Evolutionary conservation across 805 yeast species (phyloP).

Genomic region (Wickerhamiella qilinensis): DNA sequence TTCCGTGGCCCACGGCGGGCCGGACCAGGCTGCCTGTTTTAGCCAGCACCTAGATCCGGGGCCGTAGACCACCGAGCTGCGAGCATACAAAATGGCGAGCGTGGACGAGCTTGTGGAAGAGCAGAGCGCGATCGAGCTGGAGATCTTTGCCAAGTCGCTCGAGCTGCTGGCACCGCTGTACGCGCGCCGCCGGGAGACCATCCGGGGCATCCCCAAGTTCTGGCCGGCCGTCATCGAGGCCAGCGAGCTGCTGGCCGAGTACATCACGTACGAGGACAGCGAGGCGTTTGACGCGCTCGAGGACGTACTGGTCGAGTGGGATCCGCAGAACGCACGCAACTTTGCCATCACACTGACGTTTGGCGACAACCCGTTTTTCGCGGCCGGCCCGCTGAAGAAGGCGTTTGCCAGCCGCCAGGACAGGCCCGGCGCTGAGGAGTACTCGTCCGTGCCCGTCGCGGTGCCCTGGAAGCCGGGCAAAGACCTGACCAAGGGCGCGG

Average conservation of each 20-base stretch:
- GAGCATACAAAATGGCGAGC: background rate
- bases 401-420: slow-evolving; percentile 26
- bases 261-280: slow-evolving; percentile 58
- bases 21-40: too few species aligned
- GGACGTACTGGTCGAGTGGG: slow-evolving; percentile 42
- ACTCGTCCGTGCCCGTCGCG: slow-evolving; percentile 28
- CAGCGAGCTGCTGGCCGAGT: slow-evolving; percentile 64
- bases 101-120: slow-evolving; percentile 7
- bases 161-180: slow-evolving; percentile 39
- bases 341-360: slow-evolving; percentile 49
- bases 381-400: slow-evolving; percentile 46
- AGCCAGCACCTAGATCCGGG: background rate
- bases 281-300: slow-evolving; percentile 51
- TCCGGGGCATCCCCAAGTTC: slow-evolving; percentile 47
- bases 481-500: slow-evolving; percentile 38
- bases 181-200: slow-evolving; percentile 36
- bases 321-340: slow-evolving; percentile 30
- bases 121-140: slow-evolving; percentile 10
- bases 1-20: too few species aligned
- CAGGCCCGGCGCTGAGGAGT: slow-evolving; percentile 2
- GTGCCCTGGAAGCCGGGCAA: slow-evolving; percentile 59
- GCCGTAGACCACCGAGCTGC: background rate
- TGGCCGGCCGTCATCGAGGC: slow-evolving; percentile 80
- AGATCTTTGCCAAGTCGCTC: slow-evolving; percentile 12
- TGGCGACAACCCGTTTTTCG: slow-evolving; percentile 33